Evolutionary conservation across 2,329 filamentous ascomycete species (phyloP), one percentile per base, ranked within the genome.

Genomic region (Pochonia chlamydosporia): DNA sequence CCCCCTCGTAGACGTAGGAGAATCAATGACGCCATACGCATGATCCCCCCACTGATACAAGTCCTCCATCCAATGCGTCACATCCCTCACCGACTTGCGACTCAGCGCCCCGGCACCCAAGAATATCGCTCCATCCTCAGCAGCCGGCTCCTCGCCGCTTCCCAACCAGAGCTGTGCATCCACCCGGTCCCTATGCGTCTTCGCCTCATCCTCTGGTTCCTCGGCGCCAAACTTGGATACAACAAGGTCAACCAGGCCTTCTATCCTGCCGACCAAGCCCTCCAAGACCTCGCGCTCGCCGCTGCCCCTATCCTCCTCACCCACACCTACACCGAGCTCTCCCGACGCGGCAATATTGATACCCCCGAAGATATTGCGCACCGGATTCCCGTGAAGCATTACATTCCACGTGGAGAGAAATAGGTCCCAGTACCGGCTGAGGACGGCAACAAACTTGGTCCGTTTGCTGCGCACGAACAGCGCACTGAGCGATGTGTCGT

Each of bases 221-320:
- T 61, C 62, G n/a, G 68, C 62, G 14, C 89, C 92, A 63, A 95
- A 97, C 55, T 87, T 84, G 37, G 88, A 90, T 3, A 96, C 90
- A 36, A 96, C 74, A 42, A 97, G 66, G 65, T 99, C 93, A 5
- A 95, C 79, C 33, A 99, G 74, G 1, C 93, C 93, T 44, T 93
- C 85, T 21, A 89, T 87, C 47, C 87, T 76, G 9, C 76, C 77
- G 2, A 89, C 82, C 52, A 96, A 81, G n/a, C 89, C 89, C 64
- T 97, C 92, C 2, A 99, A 72, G 0, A 97, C 92, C 57, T 95
- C 92, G 57, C 92, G 78, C 69, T 97, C 92, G 26, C 90, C 90
- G 62, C 92, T 96, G 4, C 92, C 92, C 63, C 90, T 85, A 47
- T 96, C 89, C 69, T 97, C 93, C 63, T 97, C 93, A 16, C 93